Evolutionary conservation across 2,329 filamentous ascomycete species (phyloP).

Genomic region (Epichloe typhina): DNA sequence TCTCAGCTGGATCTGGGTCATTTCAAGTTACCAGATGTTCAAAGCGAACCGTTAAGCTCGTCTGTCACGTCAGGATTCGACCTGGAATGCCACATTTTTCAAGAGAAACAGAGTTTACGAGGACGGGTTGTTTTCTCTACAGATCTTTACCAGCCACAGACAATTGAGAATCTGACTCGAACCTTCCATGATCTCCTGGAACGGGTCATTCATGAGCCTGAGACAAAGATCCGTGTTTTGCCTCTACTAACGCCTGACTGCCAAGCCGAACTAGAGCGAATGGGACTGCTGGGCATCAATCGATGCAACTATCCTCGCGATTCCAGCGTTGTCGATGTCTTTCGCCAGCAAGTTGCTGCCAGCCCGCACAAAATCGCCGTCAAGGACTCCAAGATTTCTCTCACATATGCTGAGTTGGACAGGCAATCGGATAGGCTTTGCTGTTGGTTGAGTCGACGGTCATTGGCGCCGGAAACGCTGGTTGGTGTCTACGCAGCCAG

Average conservation of each 20-base stretch:
- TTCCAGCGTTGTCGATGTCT: conserved; percentile 13
- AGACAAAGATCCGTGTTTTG: conserved; percentile 1
- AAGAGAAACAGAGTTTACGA: background rate
- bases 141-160: background rate
- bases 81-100: conserved; percentile 6
- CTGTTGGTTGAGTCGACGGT: conserved; percentile 6
- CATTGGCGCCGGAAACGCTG: conserved; percentile 7
- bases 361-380: conserved; percentile 9
- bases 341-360: conserved; percentile 10
- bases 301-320: conserved; percentile 9
- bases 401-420: conserved; percentile 12
- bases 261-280: conserved; percentile 3
- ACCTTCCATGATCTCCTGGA: background rate
- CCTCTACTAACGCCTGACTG: background rate
- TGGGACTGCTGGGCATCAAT: conserved; percentile 10
- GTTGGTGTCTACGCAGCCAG: conserved; percentile 10
- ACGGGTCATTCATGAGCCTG: conserved; percentile 8
- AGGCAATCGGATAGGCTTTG: conserved; percentile 9
- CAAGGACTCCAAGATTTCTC: conserved; percentile 5
- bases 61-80: conserved; percentile 10
- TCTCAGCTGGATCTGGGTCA: conserved; percentile 11
- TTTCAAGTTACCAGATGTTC: conserved; percentile 9
- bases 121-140: background rate
- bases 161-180: background rate
- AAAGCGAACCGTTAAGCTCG: conserved; percentile 4